These are phyloP conservation scores for Fibroporia radiculosa DNA, from an alignment of 768 basidiomycete genomes.

Conservation along the genomic window DNA sequence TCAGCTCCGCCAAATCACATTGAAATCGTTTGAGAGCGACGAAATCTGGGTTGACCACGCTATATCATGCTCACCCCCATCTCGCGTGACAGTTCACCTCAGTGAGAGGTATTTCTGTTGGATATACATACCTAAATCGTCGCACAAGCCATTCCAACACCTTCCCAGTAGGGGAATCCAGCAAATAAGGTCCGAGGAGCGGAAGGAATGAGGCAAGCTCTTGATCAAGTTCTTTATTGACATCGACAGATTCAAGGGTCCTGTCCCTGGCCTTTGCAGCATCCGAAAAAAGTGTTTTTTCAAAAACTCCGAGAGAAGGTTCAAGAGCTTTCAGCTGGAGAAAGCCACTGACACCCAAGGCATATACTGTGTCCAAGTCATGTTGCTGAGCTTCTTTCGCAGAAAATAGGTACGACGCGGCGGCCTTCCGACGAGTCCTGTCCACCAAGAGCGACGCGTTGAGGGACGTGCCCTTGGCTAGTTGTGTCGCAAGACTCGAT, in stretches of 20 bases:
- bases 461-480: conserved; percentile 71
- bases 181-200: conserved; percentile 71
- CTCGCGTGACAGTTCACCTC: no score
- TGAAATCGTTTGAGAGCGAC: neutral
- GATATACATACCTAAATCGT: conserved; percentile 85
- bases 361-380: conserved; percentile 81
- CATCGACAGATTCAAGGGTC: conserved; percentile 60
- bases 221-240: conserved; percentile 54
- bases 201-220: conserved; percentile 56
- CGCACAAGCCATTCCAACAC: conserved; percentile 93
- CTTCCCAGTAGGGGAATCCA: conserved; percentile 75
- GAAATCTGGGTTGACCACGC: neutral
- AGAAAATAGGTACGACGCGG: conserved; percentile 85
- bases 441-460: conserved; percentile 69
- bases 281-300: conserved; percentile 74
- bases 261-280: conserved; percentile 68
- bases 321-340: conserved; percentile 61
- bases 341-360: conserved; percentile 74
- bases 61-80: no score
- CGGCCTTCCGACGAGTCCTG: conserved; percentile 49
- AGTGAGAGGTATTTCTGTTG: no score
- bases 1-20: neutral
- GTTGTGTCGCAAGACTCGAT: conserved; percentile 75
- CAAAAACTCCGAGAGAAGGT: conserved; percentile 48
- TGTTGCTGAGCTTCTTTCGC: conserved; percentile 75